Base-by-base conservation (phyloP, 2,329 filamentous ascomycete genomes). In the Sclerotinia nivalis region DNA sequence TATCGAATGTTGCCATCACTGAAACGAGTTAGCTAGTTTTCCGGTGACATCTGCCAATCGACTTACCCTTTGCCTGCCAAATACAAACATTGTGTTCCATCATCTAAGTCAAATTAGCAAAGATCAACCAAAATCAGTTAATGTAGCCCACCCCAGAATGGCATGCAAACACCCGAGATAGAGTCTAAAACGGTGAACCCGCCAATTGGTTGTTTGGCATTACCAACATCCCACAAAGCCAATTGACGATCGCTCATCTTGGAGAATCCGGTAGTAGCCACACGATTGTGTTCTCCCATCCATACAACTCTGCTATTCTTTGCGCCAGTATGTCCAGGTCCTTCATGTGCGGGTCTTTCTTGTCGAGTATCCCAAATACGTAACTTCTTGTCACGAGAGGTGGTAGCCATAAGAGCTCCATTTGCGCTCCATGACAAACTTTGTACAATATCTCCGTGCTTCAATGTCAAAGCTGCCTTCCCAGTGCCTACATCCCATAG, bases 1-100 rank as follows among this genome's bases (percentile, higher is more conserved):
- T 99, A 99, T 73, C 96, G 94, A 79, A 99, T 99, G 82, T 99
- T 99, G 78, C 96, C 96, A 79, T 99, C 96, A 81, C 93, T 96
- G 72, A 22, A 50, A n/a, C 15, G 12, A 22, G 55, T 73, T 72
- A 75, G 73, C 69, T 66, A 25, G 2, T 37, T 66, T 12, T 12
- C 6, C 10, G 34, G n/a, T 28, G 58, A 8, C 22, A 50, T 34
- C 60, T 50, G 28, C 37, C 31, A 12, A 43, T 31, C 18, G 4
- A 82, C 91, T 84, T 82, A 95, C 93, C 95, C 96, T 85, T 98
- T 98, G 79, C 96, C 96, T 77, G 96, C 96, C 79, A 99, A 87
- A 82, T 97, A 99, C 78, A 99, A 85, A 80, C 93, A 96, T 83
- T 96, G 93, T 66, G 93, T 97, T 72, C 94, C 93, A 72, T 98